phyloP scores from a whole-genome alignment of 495 filamentous ascomycete genomes.

The Penicillium lagena region DNA sequence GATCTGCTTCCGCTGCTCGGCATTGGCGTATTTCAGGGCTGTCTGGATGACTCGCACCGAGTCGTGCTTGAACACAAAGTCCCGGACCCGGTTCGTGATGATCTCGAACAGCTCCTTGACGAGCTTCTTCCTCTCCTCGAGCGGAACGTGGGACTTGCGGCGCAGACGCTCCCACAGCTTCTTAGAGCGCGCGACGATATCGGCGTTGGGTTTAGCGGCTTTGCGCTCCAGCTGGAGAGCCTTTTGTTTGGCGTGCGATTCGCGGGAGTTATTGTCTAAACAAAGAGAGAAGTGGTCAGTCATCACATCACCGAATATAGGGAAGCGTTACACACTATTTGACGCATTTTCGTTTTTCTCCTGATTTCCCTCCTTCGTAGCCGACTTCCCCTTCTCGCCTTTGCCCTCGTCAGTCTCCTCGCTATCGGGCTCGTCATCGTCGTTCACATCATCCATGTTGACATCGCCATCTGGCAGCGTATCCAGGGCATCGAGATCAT shows the following conservation, averaged over 20 bases:
- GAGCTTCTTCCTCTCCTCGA: conserved; percentile 77
- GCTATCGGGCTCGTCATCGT: conserved; percentile 21
- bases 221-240: conserved; percentile 82
- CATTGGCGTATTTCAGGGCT: conserved; percentile 88
- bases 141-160: conserved; percentile 82
- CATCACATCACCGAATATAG: not conserved
- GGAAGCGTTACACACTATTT: conserved; percentile 25
- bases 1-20: conserved; percentile 77
- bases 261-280: conserved; percentile 51
- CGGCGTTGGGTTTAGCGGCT: conserved; percentile 84
- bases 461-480: conserved; percentile 25
- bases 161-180: conserved; percentile 94
- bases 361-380: conserved; percentile 7
- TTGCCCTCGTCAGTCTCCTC: conserved; percentile 16
- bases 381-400: conserved; percentile 13
- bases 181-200: conserved; percentile 82
- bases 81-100: conserved; percentile 81
- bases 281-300: conserved; percentile 5
- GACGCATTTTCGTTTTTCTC: conserved; percentile 8
- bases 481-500: conserved; percentile 23
- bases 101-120: conserved; percentile 86
- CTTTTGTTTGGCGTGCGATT: conserved; percentile 90
- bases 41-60: conserved; percentile 92
- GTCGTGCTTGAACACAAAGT: conserved; percentile 98
- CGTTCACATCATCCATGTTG: conserved; percentile 28